Conservation (phyloP, 2,329 filamentous ascomycete genomes). For the Talaromyces atroroseus region DNA sequence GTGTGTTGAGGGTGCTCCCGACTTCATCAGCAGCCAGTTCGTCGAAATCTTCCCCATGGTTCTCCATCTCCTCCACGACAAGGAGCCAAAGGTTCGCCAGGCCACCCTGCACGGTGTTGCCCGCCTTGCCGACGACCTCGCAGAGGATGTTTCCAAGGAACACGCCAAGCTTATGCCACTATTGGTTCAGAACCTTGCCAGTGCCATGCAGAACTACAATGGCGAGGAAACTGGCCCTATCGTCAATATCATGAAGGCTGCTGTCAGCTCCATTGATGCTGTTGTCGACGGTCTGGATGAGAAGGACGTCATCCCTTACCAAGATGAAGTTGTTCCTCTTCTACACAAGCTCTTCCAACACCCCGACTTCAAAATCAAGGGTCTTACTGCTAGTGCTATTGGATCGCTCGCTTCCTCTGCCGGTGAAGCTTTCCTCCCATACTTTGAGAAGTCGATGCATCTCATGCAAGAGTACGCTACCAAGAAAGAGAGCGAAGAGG, state of each 20-base stretch:
- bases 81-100: constrained; percentile 76
- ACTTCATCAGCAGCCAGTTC: constrained; percentile 94
- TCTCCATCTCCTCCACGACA: constrained; percentile 73
- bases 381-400: constrained; percentile 78
- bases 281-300: constrained; percentile 74
- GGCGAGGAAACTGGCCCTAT: constrained; percentile 65
- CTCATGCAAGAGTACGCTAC: constrained; percentile 77
- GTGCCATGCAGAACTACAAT: constrained; percentile 64
- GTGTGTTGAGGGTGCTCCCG: constrained; percentile 91
- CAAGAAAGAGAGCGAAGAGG: constrained; percentile 83
- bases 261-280: constrained; percentile 84
- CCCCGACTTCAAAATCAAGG: constrained; percentile 83
- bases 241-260: constrained; percentile 79
- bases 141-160: constrained; percentile 80
- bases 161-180: constrained; percentile 79
- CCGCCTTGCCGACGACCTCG: constrained; percentile 85
- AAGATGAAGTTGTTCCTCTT: constrained; percentile 74
- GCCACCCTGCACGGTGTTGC: constrained; percentile 83
- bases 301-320: constrained; percentile 75
- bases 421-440: constrained; percentile 78
- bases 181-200: constrained; percentile 81
- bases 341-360: constrained; percentile 79
- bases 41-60: constrained; percentile 79
- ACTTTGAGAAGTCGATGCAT: constrained; percentile 85
- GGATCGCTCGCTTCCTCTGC: constrained; percentile 86